Evolutionary conservation across 345 rosid genomes (phyloP).

Genomic region (Leavenworthia alabamica): DNA sequence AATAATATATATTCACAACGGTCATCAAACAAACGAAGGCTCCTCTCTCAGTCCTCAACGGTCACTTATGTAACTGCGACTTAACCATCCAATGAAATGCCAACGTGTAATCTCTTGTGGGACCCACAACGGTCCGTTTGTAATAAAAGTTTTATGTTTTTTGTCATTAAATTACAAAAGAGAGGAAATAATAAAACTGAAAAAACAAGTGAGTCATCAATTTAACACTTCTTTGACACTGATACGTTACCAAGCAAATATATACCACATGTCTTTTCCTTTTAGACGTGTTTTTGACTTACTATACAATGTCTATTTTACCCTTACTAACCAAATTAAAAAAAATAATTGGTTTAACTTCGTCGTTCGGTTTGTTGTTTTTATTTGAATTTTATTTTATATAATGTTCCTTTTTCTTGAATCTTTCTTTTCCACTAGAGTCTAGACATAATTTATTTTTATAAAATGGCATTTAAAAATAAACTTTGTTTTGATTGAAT

Average conservation of each 20-base stretch:
- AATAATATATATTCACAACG: constrained; percentile 8
- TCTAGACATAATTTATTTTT: background rate
- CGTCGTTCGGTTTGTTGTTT: background rate
- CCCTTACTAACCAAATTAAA: background rate
- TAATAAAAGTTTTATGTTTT: background rate
- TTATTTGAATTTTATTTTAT: background rate
- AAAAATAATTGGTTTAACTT: background rate
- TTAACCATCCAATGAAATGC: constrained; percentile 1
- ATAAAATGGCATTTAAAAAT: background rate
- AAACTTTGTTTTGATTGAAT: background rate
- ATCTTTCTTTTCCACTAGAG: background rate
- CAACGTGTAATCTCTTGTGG: background rate
- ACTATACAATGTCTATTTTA: background rate
- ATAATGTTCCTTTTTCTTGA: background rate
- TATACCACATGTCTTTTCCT: constrained; percentile 7
- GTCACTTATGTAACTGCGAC: constrained; percentile 31
- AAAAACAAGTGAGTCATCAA: background rate
- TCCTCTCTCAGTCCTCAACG: constrained; percentile 18
- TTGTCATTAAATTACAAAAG: background rate
- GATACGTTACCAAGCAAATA: constrained; percentile 12
- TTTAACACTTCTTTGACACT: constrained; percentile 25
- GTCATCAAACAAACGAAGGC: constrained; percentile 21
- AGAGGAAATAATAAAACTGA: background rate
- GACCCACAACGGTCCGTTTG: constrained; percentile 15
- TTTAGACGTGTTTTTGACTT: constrained; percentile 32